phyloP scores from a whole-genome alignment of 129 eudicot species.

The Tagetes patula region DNA sequence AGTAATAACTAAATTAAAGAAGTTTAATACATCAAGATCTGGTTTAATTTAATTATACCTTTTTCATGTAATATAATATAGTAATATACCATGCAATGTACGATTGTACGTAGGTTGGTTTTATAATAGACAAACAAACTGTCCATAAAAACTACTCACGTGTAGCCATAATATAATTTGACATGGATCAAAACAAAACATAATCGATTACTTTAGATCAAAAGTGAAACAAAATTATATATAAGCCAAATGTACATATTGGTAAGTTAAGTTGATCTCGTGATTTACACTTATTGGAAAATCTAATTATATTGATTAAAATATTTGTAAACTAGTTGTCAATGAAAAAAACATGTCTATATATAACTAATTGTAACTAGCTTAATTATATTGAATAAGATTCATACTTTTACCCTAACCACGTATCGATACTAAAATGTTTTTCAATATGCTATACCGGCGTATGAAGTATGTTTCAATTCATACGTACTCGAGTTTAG shows the following conservation, averaged over 20 bases:
- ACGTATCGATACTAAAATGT: neutral
- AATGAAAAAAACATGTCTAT: neutral
- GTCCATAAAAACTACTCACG: constrained; percentile 13
- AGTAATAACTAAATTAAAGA: too few species aligned
- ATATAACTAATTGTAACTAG: too few species aligned
- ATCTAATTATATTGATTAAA: neutral
- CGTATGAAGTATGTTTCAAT: neutral
- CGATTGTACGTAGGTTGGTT: too few species aligned
- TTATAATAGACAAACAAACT: neutral
- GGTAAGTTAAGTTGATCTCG: neutral
- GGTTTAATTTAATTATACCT: too few species aligned
- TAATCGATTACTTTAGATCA: neutral
- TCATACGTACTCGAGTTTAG: neutral
- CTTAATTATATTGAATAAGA: too few species aligned
- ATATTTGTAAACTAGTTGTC: neutral
- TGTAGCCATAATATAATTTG: neutral
- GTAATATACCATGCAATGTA: too few species aligned
- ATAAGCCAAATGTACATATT: constrained; percentile 17
- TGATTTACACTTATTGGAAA: neutral
- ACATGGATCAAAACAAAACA: neutral
- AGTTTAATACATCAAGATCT: too few species aligned
- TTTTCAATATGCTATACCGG: neutral
- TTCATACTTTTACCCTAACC: too few species aligned
- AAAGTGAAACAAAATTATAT: constrained; percentile 1
- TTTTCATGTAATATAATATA: too few species aligned